Evolutionary conservation across 1,284 basidiomycete species (phyloP), one percentile per base, ranked within the genome.

Genomic region (Chalciporus sp.): DNA sequence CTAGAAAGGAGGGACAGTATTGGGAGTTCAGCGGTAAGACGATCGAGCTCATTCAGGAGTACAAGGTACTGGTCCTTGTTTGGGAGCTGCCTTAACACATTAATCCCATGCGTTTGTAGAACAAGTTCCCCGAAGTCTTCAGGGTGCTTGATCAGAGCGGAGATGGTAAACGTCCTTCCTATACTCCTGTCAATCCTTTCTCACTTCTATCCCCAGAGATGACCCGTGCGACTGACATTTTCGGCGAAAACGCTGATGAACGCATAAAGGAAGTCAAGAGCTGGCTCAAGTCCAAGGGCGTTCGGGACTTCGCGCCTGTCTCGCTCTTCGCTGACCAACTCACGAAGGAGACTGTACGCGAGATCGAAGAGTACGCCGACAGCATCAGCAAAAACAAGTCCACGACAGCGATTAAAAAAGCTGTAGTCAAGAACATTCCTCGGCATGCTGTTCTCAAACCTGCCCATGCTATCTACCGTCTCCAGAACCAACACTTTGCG

Each of bases 21-120:
- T 99, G 97, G 97, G 96, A 99, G 71, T 99, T 90, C 69, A 97
- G 93, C 61, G 85, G 94, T 59, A 90, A 89, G 68, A 88, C 95
- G 0, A 75, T 95, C 35, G 80, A 88, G 39, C 80, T 98, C 7
- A 83, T 99, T 52, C 77, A 76, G 45, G 88, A 94, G 55, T 98
- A 98, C 75, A 90, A 90, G 79, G 85, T 84, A 46, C 41, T 42
- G 42, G n/a, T 16, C 29, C 12, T 14, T 11, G 26, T 4, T n/a
- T 3, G 27, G 4, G n/a, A 42, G 23, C 31, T 1, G 2, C 1
- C 12, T 46, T 42, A 2, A 8, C 19, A 31, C 37, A 39, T 16
- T 57, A 37, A 51, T 42, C 41, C 29, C 20, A 26, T 35, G 2
- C 14, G 27, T 11, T 46, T 57, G 10, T 60, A 90, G 86, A 73